phyloP scores from a whole-genome alignment of 768 basidiomycete genomes.

The Strobilomyces echinocephalus region DNA sequence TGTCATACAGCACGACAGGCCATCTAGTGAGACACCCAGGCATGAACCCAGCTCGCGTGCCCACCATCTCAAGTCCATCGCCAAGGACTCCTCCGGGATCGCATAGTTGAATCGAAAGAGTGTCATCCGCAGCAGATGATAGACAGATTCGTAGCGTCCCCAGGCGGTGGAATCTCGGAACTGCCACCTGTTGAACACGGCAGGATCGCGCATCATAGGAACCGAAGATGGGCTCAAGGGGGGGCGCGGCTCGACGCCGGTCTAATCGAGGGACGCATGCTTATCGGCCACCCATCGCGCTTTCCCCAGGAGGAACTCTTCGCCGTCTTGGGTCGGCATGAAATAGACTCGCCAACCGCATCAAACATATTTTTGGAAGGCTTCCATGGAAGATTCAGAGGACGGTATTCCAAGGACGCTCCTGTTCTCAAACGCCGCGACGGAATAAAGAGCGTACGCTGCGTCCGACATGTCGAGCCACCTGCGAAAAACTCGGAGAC shows the following conservation, averaged over 20 bases:
- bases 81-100: conserved; percentile 13
- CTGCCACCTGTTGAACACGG: conserved; percentile 19
- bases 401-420: conserved; percentile 19
- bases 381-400: conserved; percentile 1
- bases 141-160: neutral
- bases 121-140: conserved; percentile 10
- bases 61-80: conserved; percentile 6
- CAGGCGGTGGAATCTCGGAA: fast-evolving
- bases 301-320: conserved; percentile 12
- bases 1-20: no score
- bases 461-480: no score
- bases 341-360: conserved; percentile 31
- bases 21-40: no score
- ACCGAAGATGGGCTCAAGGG: neutral
- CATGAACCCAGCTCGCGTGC: conserved; percentile 3
- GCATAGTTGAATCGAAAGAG: conserved; percentile 24
- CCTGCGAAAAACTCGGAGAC: no score
- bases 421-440: conserved; percentile 36
- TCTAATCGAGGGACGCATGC: neutral
- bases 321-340: conserved; percentile 1
- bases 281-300: conserved; percentile 32
- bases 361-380: conserved; percentile 31
- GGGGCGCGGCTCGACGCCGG: neutral
- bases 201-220: neutral
- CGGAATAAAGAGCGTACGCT: conserved; percentile 41